Percentiles rank a stretch among this genome's conserved stretches.
These are phyloP conservation scores for Phytophthora fragariae DNA, from an alignment of 352 stramenopile species.

Conservation along the genomic window DNA sequence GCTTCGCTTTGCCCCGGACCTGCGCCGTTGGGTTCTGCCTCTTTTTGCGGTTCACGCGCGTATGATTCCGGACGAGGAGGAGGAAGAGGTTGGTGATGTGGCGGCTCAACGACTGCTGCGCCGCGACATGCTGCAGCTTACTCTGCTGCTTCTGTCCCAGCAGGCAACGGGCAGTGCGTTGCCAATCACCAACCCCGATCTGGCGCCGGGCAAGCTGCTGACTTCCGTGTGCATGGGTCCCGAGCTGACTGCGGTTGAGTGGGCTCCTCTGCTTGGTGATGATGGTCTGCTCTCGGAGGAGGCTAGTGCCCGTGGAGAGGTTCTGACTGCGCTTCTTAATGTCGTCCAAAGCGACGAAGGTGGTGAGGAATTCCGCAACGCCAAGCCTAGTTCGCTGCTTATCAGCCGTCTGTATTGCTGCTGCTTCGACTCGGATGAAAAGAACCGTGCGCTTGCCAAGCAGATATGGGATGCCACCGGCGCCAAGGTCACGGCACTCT, in stretches of 20 bases:
- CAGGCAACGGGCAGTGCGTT: constrained; percentile 54
- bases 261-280: constrained; percentile 74
- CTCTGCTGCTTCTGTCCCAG: constrained; percentile 67
- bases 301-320: constrained; percentile 56
- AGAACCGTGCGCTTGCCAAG: constrained; percentile 68
- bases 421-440: constrained; percentile 69
- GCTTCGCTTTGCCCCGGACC: constrained; percentile 53
- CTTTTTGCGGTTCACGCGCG: constrained; percentile 80
- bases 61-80: constrained; percentile 91
- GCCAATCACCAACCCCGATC: constrained; percentile 73
- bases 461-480: constrained; percentile 68
- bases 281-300: constrained; percentile 73
- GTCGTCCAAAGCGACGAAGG: constrained; percentile 67
- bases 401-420: constrained; percentile 69
- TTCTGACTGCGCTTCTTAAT: constrained; percentile 68
- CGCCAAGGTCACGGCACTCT: constrained; percentile 63
- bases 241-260: constrained; percentile 66
- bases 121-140: constrained; percentile 78
- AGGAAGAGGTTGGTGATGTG: constrained; percentile 89
- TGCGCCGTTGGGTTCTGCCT: constrained; percentile 75
- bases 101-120: constrained; percentile 76
- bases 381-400: constrained; percentile 59
- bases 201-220: constrained; percentile 65
- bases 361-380: constrained; percentile 44
- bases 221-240: constrained; percentile 65